Conservation (phyloP, 169 alveolate genomes). For the Eimeria tenella region DNA sequence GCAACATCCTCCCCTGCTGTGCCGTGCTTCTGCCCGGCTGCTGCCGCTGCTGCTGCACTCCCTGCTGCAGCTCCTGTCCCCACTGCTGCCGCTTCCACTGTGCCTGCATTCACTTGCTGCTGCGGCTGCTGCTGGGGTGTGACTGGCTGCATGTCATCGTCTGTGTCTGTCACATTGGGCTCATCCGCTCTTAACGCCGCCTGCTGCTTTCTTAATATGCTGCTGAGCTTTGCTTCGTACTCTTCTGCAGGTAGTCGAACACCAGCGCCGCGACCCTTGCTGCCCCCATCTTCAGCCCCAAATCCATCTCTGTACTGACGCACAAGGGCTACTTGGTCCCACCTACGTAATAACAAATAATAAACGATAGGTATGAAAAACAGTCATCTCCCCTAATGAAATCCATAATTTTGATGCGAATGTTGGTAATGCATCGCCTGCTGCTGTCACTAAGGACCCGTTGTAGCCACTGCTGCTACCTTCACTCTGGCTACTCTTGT, state of each 20-base stretch:
- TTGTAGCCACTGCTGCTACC: too few relatives aligned
- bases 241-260: slow-evolving; percentile 88
- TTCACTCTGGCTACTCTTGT: too few relatives aligned
- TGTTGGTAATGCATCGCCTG: too few relatives aligned
- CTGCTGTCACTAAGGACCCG: too few relatives aligned
- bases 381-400: too few relatives aligned
- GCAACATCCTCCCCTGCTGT: slow-evolving; percentile 61
- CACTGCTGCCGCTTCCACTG: neutral
- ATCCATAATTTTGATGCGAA: too few relatives aligned
- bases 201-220: slow-evolving; percentile 85
- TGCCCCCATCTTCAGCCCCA: slow-evolving; percentile 82
- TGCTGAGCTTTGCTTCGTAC: slow-evolving; percentile 84
- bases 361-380: too few relatives aligned
- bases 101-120: neutral
- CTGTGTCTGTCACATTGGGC: slow-evolving; percentile 86
- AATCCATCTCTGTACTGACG: slow-evolving; percentile 89
- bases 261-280: slow-evolving; percentile 72
- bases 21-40: slow-evolving; percentile 40
- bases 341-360: slow-evolving; percentile 71
- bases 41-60: slow-evolving; percentile 29
- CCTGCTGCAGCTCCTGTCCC: neutral
- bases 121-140: slow-evolving; percentile 57
- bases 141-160: slow-evolving; percentile 78
- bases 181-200: slow-evolving; percentile 86
- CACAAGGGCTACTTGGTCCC: slow-evolving; percentile 93